Evolutionary conservation across 2,329 filamentous ascomycete species (phyloP), one percentile per base, ranked within the genome.

Genomic region (Talaromyces albobiverticillius): DNA sequence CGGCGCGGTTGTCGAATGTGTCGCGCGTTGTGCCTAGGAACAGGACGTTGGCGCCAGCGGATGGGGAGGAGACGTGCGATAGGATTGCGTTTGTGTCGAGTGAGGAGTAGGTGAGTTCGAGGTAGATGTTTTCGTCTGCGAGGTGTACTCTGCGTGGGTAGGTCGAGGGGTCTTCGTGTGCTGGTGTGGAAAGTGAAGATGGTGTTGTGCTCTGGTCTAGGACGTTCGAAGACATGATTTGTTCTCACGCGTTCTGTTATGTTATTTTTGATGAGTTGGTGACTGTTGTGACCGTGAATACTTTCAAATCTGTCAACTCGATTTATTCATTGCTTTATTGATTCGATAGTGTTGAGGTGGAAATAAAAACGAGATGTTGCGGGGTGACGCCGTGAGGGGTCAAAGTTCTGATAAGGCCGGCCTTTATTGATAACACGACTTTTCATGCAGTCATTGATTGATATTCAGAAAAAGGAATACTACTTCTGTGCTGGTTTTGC

Each of bases 11-110:
- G 46, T 74, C 68, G 58, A 76, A 76, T 16, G 69, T 72, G 61
- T 75, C 64, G 31, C 75, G 69, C 1, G 75, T 77, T 16, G 75
- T 76, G 53, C 75, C 75, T 26, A 76, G 65, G 61, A 77, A 77
- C 45, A 77, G 68, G 3, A 76, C 63, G 47, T 77, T 77, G 53
- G 75, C 75, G 45, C 75, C 75, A 7, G 73, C 73, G 9, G 65
- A 54, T 1, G 74, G 71, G 1, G 74, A 76, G 43, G 71, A 69
- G 23, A 71, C 70, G 36, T 70, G 65, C 1, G 60, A 52, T 3
- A 76, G 64, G 31, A 65, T 66, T 23, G 55, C 55, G 52, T 64
- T 63, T 22, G 73, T 61, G 54, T 73, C 62, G 26, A 77, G 73
- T 1, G 68, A 58, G 43, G 58, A 32, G 67, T 76, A 75, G 61